Evolutionary conservation across 306 rosid species (phyloP), one percentile per base, ranked within the genome.

Genomic region (Casuarina cunninghamiana): DNA sequence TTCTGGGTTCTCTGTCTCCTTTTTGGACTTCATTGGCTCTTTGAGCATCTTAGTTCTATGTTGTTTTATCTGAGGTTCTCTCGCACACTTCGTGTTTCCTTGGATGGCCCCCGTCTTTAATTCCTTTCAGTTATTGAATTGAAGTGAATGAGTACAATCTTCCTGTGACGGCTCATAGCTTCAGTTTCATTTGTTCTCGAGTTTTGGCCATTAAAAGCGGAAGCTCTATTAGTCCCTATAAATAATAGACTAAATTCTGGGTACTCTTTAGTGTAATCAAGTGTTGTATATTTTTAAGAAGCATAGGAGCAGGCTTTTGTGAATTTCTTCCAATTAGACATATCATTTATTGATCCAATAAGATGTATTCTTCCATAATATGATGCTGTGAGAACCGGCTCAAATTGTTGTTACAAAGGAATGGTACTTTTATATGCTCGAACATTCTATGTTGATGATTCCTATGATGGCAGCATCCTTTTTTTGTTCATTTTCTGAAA

Each of bases 1-100:
- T 48, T n/a, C 74, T 4, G 6, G 43, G 11, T 53, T 35, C n/a
- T 69, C 61, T 69, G 2, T 81, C 53, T 85, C 75, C 60, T 74
- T 50, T 70, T 16, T 17, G 5, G 53, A 1, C 69, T 58, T 15
- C 71, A 42, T 46, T 49, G 3, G 15, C 42, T 66, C 49, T 41
- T 39, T 66, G 42, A 0, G n/a, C 71, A 15, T 41, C 49, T 66
- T 66, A 41, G 32, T 66, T 66, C 3, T 66, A 6, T 32, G 1
- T 17, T 66, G 62, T 67, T 60, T 45, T 66, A 13, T 68, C 41
- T 8, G 50, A 16, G 21, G 71, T n/a, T 39, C 9, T 41, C 35
- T 2, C 42, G 65, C 26, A 9, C 11, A 58, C 15, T 15, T 66
- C 50, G 17, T 66, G 68, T 61, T 13, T 66, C 17, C 15, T 66